These are phyloP conservation scores for Diaporthe aspalathi DNA, from an alignment of 2,329 filamentous ascomycete species.

Conservation along the genomic window DNA sequence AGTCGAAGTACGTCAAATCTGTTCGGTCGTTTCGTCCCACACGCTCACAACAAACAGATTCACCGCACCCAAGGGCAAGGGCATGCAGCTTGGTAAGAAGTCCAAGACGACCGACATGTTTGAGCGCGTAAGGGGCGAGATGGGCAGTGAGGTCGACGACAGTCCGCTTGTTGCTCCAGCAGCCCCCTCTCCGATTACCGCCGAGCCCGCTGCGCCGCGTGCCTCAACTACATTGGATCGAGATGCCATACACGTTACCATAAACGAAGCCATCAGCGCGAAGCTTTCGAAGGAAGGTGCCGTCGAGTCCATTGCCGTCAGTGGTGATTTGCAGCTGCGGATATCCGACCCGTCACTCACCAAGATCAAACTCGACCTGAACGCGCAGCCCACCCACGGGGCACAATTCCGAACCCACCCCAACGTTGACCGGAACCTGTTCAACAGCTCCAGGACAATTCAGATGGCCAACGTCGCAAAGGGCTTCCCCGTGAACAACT, in stretches of 20 bases:
- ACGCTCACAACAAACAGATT: slow-evolving; percentile 55
- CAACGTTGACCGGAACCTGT: slow-evolving; percentile 91
- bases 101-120: slow-evolving; percentile 98
- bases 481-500: slow-evolving; percentile 94
- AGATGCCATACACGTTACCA: slow-evolving; percentile 87
- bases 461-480: slow-evolving; percentile 90
- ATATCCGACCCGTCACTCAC: slow-evolving; percentile 90
- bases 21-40: not conserved
- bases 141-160: slow-evolving; percentile 88
- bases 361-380: slow-evolving; percentile 88
- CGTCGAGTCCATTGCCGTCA: slow-evolving; percentile 87
- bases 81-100: slow-evolving; percentile 99
- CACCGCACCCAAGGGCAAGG: slow-evolving; percentile 86
- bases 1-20: slow-evolving; percentile 74
- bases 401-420: slow-evolving; percentile 96
- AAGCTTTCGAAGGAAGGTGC: slow-evolving; percentile 89
- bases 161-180: slow-evolving; percentile 73
- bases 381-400: slow-evolving; percentile 80
- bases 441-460: slow-evolving; percentile 84
- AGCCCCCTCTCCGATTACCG: slow-evolving; percentile 59
- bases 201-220: slow-evolving; percentile 66
- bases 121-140: slow-evolving; percentile 90
- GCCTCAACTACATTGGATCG: slow-evolving; percentile 77
- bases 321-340: slow-evolving; percentile 90
- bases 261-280: slow-evolving; percentile 91